Conservation (phyloP, 257 asterid species). For the Capsicum baccatum region DNA sequence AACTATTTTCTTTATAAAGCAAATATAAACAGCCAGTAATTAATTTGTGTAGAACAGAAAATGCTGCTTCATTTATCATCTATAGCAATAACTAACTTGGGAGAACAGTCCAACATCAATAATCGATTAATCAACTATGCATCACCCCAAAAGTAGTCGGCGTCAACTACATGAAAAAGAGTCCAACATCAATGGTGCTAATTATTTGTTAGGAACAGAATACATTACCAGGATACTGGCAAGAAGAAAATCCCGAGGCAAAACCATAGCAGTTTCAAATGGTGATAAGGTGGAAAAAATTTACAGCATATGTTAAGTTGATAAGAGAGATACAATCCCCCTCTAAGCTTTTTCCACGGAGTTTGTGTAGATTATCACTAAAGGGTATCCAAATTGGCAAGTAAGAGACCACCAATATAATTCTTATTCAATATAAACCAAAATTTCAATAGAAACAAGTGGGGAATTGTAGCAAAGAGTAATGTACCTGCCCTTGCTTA, state of each 20-base stretch:
- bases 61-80: slow-evolving; percentile 19
- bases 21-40: neutral
- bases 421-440: neutral
- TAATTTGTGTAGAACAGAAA: neutral
- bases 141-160: neutral
- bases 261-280: slow-evolving; percentile 15
- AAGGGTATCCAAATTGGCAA: slow-evolving; percentile 20
- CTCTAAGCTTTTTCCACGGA: neutral
- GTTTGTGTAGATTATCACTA: neutral
- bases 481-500: slow-evolving; percentile 67
- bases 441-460: neutral
- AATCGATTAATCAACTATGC: neutral
- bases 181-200: neutral
- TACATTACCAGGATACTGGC: neutral
- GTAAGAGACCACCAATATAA: neutral
- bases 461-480: neutral
- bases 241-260: slow-evolving; percentile 13
- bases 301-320: neutral
- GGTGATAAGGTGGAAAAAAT: neutral
- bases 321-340: neutral
- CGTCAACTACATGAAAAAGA: neutral
- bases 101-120: neutral
- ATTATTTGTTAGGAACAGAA: neutral
- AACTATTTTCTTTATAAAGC: neutral
- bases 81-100: neutral